Percentiles rank a stretch among this genome's conserved stretches.
Conservation (phyloP, 352 stramenopile genomes). For the Sclerospora graminicola region DNA sequence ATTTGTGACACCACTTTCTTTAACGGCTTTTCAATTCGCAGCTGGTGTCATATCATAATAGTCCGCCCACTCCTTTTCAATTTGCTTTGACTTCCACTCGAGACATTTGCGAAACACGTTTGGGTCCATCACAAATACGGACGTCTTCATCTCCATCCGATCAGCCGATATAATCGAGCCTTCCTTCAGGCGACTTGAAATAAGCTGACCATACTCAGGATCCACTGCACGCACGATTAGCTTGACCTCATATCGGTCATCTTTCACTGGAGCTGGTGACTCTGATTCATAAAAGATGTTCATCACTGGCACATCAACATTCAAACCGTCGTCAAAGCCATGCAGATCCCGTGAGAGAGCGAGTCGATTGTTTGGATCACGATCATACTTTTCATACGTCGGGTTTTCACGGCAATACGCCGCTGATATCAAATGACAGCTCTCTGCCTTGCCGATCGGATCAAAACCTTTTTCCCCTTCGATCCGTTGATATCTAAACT, state of each 20-base stretch:
- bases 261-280: conserved; percentile 1
- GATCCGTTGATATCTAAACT: conserved; percentile 9
- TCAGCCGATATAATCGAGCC: too few species aligned
- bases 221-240: too few species aligned
- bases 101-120: conserved; percentile 8
- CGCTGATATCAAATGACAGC: conserved; percentile 16
- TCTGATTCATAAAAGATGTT: conserved; percentile 13
- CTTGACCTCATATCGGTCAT: conserved; percentile 12
- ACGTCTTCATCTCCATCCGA: too few species aligned
- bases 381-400: conserved; percentile 12
- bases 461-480: conserved; percentile 4
- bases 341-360: conserved; percentile 14
- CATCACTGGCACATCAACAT: conserved; percentile 6
- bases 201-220: too few species aligned
- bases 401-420: conserved; percentile 6
- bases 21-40: too few species aligned
- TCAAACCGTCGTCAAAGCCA: conserved; percentile 7
- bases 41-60: too few species aligned
- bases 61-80: too few species aligned
- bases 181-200: too few species aligned
- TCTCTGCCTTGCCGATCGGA: conserved; percentile 8
- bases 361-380: conserved; percentile 14
- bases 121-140: too few species aligned
- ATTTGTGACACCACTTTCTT: too few species aligned
- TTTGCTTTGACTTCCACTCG: conserved; percentile 8